A percentile compares a stretch with the other conserved stretches of the same genome.
phyloP scores from a whole-genome alignment of 768 basidiomycete genomes.

The Psilocybe cubensis region DNA sequence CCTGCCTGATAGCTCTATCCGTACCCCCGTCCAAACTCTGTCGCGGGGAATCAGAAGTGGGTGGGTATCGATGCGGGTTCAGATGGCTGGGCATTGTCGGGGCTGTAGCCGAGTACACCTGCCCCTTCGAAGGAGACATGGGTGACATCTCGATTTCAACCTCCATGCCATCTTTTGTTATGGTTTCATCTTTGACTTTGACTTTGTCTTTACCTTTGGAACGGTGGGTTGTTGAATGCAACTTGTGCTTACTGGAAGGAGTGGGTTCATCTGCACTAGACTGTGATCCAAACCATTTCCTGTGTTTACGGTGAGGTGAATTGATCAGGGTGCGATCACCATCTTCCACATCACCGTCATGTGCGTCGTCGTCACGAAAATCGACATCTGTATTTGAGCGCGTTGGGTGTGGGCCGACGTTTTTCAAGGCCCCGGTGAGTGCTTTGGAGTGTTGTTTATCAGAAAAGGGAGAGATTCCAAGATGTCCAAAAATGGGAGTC shows the following conservation, averaged over 20 bases:
- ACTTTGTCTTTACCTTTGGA: not conserved
- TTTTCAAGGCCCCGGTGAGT: slow-evolving; percentile 32
- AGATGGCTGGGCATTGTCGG: slow-evolving; percentile 22
- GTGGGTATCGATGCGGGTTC: slow-evolving; percentile 46
- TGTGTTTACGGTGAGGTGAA: slow-evolving; percentile 16
- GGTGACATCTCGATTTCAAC: slow-evolving; percentile 25
- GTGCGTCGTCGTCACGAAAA: slow-evolving; percentile 19
- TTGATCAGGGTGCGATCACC: slow-evolving; percentile 15
- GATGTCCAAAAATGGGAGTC: slow-evolving; percentile 44
- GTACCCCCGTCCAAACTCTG: slow-evolving; percentile 27
- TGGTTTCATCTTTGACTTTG: slow-evolving; percentile 5
- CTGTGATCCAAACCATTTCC: slow-evolving; percentile 14
- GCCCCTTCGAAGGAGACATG: slow-evolving; percentile 6
- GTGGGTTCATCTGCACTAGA: not conserved
- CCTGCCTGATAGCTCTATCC: slow-evolving; percentile 48
- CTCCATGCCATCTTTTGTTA: slow-evolving; percentile 8
- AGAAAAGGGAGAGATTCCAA: slow-evolving; percentile 33
- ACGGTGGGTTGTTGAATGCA: slow-evolving; percentile 4
- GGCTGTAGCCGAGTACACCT: slow-evolving; percentile 11
- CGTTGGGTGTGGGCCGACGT: slow-evolving; percentile 13
- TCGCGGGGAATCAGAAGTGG: slow-evolving; percentile 26
- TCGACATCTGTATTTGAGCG: slow-evolving; percentile 11
- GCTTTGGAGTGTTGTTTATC: slow-evolving; percentile 51
- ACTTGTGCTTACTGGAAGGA: not conserved
- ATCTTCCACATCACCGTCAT: slow-evolving; percentile 23